A percentile compares a stretch with the other conserved stretches of the same genome.
Conservation (phyloP, 2,329 filamentous ascomycete species). For the Nemania abortiva region DNA sequence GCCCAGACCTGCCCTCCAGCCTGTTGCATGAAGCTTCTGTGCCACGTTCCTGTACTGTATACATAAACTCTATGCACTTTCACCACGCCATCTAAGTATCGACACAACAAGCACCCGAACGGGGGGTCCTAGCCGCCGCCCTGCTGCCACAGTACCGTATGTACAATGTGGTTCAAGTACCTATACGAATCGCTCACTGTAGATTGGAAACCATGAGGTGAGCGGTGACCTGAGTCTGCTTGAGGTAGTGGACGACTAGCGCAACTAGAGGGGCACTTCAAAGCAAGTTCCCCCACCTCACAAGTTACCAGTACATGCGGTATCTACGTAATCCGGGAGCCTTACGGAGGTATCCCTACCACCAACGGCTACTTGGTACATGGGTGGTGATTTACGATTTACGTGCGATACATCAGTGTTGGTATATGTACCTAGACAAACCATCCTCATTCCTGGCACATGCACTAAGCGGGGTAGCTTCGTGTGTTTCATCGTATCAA, state of each 20-base stretch:
- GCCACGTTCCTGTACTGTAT: constrained; percentile 25
- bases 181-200: constrained; percentile 14
- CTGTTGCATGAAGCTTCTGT: constrained; percentile 14
- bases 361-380: neutral
- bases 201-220: constrained; percentile 6
- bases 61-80: constrained; percentile 1
- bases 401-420: neutral
- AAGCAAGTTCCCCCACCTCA: neutral
- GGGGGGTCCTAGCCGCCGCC: constrained; percentile 1
- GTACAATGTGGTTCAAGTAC: neutral
- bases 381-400: neutral
- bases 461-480: constrained; percentile 14
- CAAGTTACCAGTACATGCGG: constrained; percentile 9
- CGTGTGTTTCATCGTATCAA: constrained; percentile 29
- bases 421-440: constrained; percentile 2
- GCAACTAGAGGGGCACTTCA: constrained; percentile 11
- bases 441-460: constrained; percentile 13
- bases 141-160: constrained; percentile 2
- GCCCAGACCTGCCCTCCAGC: constrained; percentile 16
- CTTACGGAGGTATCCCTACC: neutral
- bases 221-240: constrained; percentile 1
- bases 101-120: neutral
- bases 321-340: neutral
- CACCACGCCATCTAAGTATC: neutral
- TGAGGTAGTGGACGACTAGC: constrained; percentile 15